Evolutionary conservation across 2,329 filamentous ascomycete genomes (phyloP), one percentile per base, ranked within the genome.

Genomic region (Scedosporium apiospermum): DNA sequence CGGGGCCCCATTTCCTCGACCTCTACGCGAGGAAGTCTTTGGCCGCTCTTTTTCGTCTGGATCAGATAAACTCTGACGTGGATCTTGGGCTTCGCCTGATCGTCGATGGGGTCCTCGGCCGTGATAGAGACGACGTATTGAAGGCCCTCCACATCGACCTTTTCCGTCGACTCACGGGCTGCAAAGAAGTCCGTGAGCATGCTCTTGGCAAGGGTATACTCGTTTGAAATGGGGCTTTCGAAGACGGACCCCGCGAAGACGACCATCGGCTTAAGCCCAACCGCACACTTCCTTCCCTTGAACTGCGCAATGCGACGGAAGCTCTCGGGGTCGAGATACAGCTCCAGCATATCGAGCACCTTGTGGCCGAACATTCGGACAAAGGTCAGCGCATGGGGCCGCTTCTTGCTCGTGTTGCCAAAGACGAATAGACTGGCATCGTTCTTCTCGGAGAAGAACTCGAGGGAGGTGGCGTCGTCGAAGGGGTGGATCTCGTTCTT

Each of bases 391-490:
- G 88, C 88, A 76, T 99, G 92, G 4, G 93, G 93, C n/a, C 95
- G 84, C 82, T 98, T 99, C 83, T 98, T 99, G 75, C 84, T 91
- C 75, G 88, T 89, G 73, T 85, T 88, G 61, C 88, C 93, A 70
- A 96, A 96, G 67, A 95, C 83, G 67, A 97, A 82, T 58, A 97
- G 80, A 57, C 87, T 89, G 70, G 90, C 88, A 75, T 99, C 95
- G 77, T 99, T 99, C 80, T 98, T 99, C 73, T 93, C 88, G 66
- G 89, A 88, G 80, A 99, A 93, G 80, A 99, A 99, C 77, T 97
- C 91, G 67, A 98, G 84, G 61, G 89, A 93, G 30, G 88, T 81
- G 66, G 89, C 79, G 73, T 96, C 92, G 75, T 97, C 93, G 75
- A 99, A 99, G 2, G 95, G 95, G 75, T 95, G 92, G 69, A 96